Conservation (phyloP, 108 stramenopile genomes). For the Epipyxis sp. region DNA sequence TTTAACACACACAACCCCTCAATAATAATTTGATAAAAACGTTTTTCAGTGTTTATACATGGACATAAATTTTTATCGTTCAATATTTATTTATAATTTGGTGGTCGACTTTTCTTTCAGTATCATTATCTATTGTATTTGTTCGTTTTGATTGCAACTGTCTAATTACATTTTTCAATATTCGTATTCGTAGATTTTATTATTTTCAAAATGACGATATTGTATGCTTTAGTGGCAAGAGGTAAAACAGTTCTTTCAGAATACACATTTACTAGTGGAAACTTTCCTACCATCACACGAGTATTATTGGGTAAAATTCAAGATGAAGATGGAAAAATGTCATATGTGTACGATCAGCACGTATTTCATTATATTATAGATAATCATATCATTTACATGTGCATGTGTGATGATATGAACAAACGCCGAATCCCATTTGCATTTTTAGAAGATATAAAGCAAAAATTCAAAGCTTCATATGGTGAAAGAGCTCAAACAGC, state of each 20-base stretch:
- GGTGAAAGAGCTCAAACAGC: slow-evolving; percentile 51
- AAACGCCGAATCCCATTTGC: slow-evolving; percentile 87
- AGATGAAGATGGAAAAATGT: slow-evolving; percentile 55
- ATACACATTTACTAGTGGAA: slow-evolving; percentile 79
- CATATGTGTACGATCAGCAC: slow-evolving; percentile 55
- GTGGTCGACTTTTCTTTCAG: no score
- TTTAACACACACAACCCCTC: no score
- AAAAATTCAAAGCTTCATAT: slow-evolving; percentile 44
- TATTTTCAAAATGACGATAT: no score
- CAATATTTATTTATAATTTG: no score
- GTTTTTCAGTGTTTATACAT: no score
- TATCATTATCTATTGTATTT: no score
- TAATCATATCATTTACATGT: slow-evolving; percentile 83
- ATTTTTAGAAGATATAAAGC: slow-evolving; percentile 85
- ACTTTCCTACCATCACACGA: slow-evolving; percentile 96
- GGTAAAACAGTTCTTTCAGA: slow-evolving; percentile 93
- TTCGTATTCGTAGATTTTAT: no score
- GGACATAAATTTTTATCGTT: no score
- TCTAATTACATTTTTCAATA: no score
- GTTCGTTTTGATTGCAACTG: no score
- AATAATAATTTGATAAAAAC: no score
- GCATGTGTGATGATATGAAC: slow-evolving; percentile 66
- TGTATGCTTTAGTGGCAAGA: slow-evolving; percentile 92
- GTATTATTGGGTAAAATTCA: slow-evolving; percentile 90
- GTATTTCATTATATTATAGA: slow-evolving; percentile 88